Evolutionary conservation across 2,329 filamentous ascomycete species (phyloP).

Genomic region (Incumbomyces lentus): DNA sequence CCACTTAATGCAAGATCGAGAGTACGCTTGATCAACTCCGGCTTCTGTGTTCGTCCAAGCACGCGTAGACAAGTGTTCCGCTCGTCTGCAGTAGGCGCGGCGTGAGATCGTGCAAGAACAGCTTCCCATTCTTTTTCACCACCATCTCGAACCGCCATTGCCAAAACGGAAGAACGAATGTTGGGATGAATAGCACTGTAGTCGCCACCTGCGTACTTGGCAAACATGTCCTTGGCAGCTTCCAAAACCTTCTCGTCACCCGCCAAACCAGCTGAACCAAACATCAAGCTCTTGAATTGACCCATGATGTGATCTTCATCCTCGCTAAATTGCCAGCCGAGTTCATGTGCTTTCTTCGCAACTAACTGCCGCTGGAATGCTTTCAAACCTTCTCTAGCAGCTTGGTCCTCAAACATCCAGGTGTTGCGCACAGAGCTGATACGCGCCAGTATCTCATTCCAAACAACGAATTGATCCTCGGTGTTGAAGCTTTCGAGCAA

Average conservation of each 20-base stretch:
- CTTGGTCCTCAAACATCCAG: conserved; percentile 78
- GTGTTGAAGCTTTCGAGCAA: conserved; percentile 72
- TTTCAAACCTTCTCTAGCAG: conserved; percentile 62
- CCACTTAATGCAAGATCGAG: conserved; percentile 63
- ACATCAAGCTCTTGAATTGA: conserved; percentile 88
- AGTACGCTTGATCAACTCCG: conserved; percentile 71
- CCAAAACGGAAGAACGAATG: conserved; percentile 75
- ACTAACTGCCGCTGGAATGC: conserved; percentile 72
- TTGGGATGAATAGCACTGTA: conserved; percentile 79
- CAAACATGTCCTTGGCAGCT: conserved; percentile 82
- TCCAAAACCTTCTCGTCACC: conserved; percentile 70
- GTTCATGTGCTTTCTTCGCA: conserved; percentile 67
- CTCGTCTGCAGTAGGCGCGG: conserved; percentile 69
- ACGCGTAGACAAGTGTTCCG: conserved; percentile 81
- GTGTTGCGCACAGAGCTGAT: conserved; percentile 69
- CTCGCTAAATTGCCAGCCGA: conserved; percentile 81
- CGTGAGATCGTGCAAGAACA: conserved; percentile 64
- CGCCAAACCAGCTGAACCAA: conserved; percentile 68
- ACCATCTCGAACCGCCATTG: conserved; percentile 72
- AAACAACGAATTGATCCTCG: conserved; percentile 84
- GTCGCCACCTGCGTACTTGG: conserved; percentile 71
- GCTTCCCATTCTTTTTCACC: conserved; percentile 77
- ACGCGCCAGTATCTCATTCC: conserved; percentile 79
- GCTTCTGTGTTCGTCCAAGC: conserved; percentile 67
- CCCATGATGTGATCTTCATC: conserved; percentile 80